Base-by-base conservation (phyloP, 1,139 yeast species). In the Ashbya aceris region DNA sequence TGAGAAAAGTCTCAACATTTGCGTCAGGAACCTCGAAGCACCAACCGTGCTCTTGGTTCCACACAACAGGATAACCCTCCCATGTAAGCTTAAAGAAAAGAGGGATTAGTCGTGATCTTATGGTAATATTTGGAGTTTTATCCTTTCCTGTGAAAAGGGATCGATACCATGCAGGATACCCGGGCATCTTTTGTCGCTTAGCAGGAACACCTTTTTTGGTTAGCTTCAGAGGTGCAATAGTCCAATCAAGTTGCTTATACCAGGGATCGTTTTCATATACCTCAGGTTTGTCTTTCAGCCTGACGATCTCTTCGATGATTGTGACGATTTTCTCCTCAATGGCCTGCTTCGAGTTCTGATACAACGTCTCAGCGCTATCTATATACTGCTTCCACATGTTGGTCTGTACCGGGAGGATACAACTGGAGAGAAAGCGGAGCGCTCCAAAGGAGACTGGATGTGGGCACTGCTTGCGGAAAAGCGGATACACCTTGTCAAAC, bases 361-460 rank as follows among this genome's bases (percentile, higher is more conserved):
- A 91, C 39, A 76, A 64, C 1, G 56, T 45, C 59, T 93, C 98
- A 1, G 96, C 78, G 3, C 67, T 68, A n/a, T 70, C 63, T 20
- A 87, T 64, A 55, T 87, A 93, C 2, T 71, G 58, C 14, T 78
- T 70, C 98, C 98, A 93, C 8, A 65, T 53, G 29, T 72, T 66
- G 11, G 64, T 63, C 13, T 84, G 77, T 1, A 95, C 83, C 1
- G 99, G 96, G 38, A 93, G 66, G 40, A 89, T 74, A 42, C 84
- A 74, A n/a, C 81, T 71, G 4, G 89, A 81, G 57, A 93, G 68
- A 47, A 79, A 82, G 48, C 83, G 71, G 44, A 91, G 66, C 0
- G 96, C 96, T 1, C 94, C 91, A 67, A 91, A 83, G 20, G 95
- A 85, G 1, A 89, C 95, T 0, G 98, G 97, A 61, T 93, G 98